phyloP scores from a whole-genome alignment of 2,329 filamentous ascomycete species.

The Xylaria sp. region DNA sequence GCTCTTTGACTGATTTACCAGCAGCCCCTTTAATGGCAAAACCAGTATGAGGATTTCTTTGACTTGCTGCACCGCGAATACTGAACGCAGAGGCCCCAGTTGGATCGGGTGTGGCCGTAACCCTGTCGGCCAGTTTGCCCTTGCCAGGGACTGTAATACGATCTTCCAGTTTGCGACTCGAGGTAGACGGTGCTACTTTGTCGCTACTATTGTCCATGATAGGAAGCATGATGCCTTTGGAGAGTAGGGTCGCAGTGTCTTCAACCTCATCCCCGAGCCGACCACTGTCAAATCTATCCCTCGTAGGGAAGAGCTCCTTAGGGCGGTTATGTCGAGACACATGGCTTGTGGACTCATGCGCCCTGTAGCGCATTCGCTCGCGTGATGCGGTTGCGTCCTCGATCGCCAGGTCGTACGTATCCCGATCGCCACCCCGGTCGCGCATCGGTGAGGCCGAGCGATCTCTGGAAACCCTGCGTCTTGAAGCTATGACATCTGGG shows the following conservation, averaged over 20 bases:
- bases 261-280: slow-evolving; percentile 50
- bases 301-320: slow-evolving; percentile 56
- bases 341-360: slow-evolving; percentile 43
- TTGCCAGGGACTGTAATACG: slow-evolving; percentile 28
- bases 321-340: slow-evolving; percentile 38
- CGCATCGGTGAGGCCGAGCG: slow-evolving; percentile 50
- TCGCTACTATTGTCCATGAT: slow-evolving; percentile 42
- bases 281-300: slow-evolving; percentile 38
- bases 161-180: slow-evolving; percentile 26
- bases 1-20: slow-evolving; percentile 51
- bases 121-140: slow-evolving; percentile 34
- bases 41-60: slow-evolving; percentile 42
- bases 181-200: slow-evolving; percentile 11
- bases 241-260: slow-evolving; percentile 47
- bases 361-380: slow-evolving; percentile 40
- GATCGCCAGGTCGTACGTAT: slow-evolving; percentile 33
- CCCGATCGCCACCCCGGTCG: slow-evolving; percentile 39
- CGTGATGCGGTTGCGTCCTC: slow-evolving; percentile 26
- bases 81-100: slow-evolving; percentile 39
- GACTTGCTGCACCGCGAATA: slow-evolving; percentile 55
- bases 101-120: slow-evolving; percentile 28
- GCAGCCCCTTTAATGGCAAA: slow-evolving; percentile 65
- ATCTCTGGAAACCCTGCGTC: slow-evolving; percentile 34
- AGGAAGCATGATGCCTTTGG: slow-evolving; percentile 44
- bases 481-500: slow-evolving; percentile 35